These are phyloP conservation scores for Trichoderma sp. DNA, from an alignment of 2,329 filamentous ascomycete genomes.

Conservation along the genomic window DNA sequence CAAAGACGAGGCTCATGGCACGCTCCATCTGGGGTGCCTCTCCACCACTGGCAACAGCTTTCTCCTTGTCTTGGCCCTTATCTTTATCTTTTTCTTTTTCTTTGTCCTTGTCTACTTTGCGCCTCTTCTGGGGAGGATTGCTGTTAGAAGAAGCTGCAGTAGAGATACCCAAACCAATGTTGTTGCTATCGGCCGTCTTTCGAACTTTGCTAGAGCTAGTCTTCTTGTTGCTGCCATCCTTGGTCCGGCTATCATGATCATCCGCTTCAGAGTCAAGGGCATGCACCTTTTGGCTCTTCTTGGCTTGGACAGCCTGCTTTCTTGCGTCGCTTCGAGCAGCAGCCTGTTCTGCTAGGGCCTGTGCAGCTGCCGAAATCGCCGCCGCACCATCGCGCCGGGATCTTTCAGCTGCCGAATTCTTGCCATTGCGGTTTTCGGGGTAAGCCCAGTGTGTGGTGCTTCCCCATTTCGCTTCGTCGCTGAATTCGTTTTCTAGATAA, in stretches of 20 bases:
- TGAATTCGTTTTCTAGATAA: constrained; percentile 83
- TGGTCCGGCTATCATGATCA: constrained; percentile 56
- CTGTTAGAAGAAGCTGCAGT: constrained; percentile 51
- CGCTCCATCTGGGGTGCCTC: constrained; percentile 58
- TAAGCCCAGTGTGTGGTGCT: constrained; percentile 96
- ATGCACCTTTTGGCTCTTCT: constrained; percentile 67
- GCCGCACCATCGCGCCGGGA: constrained; percentile 76
- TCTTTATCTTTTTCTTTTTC: constrained; percentile 60
- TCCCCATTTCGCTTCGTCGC: constrained; percentile 89
- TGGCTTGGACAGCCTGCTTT: constrained; percentile 76
- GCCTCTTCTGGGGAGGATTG: constrained; percentile 66
- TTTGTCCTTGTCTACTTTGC: constrained; percentile 76
- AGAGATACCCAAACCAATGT: constrained; percentile 65
- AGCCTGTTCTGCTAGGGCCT: constrained; percentile 77
- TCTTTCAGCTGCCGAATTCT: constrained; percentile 67
- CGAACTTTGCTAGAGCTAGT: constrained; percentile 60
- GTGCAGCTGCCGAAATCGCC: constrained; percentile 72
- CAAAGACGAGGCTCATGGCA: constrained; percentile 60
- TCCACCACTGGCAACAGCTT: constrained; percentile 38
- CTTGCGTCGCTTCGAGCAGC: constrained; percentile 80
- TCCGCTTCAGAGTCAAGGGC: constrained; percentile 79
- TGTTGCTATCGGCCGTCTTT: constrained; percentile 56
- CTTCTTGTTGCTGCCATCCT: constrained; percentile 58
- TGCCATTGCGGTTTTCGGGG: constrained; percentile 71
- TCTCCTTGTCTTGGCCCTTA: constrained; percentile 65